Base-by-base conservation (phyloP, 352 stramenopile species). In the Phytophthora pluvialis region DNA sequence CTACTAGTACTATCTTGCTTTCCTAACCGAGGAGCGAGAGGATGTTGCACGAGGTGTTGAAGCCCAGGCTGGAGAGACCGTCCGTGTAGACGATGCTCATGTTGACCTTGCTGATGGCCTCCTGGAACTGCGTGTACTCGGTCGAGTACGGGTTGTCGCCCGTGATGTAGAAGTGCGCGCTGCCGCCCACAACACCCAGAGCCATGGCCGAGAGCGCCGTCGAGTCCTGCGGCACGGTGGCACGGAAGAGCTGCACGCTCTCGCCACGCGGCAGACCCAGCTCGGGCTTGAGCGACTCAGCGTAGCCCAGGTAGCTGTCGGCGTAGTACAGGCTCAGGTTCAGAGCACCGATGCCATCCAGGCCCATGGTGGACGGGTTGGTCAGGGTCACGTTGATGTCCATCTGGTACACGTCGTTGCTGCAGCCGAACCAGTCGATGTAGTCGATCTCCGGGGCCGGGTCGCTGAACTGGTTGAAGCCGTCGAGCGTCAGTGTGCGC, bases 251-350 rank as follows among this genome's bases (percentile, higher is more conserved):
- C 72, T 89, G 79, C 25, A 74, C 53, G 31, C 52, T 80, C 21
- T 72, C 33, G 4, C 83, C 83, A 58, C 83, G 78, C n/a, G 80
- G 80, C 25, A 89, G 48, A 35, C 77, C 77, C 35, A 80, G 48
- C 42, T 78, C 54, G 8, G 78, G 69, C 32, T 79, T 66, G 8
- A 61, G 53, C 44, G 81, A 88, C 33, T 85, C 38, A 2, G 79
- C 78, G 57, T 89, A 88, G 16, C 83, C 83, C 33, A 93, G 58
- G 63, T 88, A 93, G 26, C 75, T 70, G 35, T 86, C 51, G 11
- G 68, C 59, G 63, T 83, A 88, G 75, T 90, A 90, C 31, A 93
- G 58, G 15, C 70, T 89, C 62, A 93, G 60, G 62, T 91, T 93
- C 44, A 93, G 77, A 43, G 70, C 61, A 38, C 80, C 84, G 28